Conservation (phyloP, 352 stramenopile species). For the Phytophthora pinifolia region DNA sequence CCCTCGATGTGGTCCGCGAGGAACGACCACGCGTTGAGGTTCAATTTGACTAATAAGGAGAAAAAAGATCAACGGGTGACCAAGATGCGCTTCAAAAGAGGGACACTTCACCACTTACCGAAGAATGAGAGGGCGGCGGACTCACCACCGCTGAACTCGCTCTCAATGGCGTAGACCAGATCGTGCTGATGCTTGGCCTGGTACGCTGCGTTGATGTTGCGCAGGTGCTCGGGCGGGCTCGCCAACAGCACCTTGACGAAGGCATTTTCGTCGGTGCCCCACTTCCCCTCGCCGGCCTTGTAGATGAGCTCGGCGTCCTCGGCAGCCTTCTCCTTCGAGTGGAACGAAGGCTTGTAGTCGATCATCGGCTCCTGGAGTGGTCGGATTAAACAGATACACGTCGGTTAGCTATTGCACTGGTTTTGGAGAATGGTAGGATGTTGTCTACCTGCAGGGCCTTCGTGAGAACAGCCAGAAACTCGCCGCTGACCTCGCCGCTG, state of each 20-base stretch:
- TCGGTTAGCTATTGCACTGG: not conserved
- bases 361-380: constrained; percentile 31
- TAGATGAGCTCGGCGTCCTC: constrained; percentile 67
- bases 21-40: constrained; percentile 56
- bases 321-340: constrained; percentile 65
- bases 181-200: constrained; percentile 59
- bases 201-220: constrained; percentile 60
- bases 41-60: constrained; percentile 38
- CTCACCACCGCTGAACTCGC: constrained; percentile 66
- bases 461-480: constrained; percentile 57
- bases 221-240: constrained; percentile 62
- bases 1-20: constrained; percentile 63
- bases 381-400: not conserved
- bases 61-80: constrained; percentile 10
- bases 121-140: constrained; percentile 56
- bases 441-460: constrained; percentile 41
- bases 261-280: constrained; percentile 65
- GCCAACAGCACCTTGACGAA: constrained; percentile 67
- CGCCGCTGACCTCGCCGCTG: constrained; percentile 44
- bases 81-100: not conserved
- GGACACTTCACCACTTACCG: constrained; percentile 19
- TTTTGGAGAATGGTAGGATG: not conserved
- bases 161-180: constrained; percentile 57
- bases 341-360: constrained; percentile 47
- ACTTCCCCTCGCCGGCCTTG: constrained; percentile 79